Evolutionary conservation across 768 basidiomycete genomes (phyloP).

Genomic region (Lactarius pseudohatsudake): DNA sequence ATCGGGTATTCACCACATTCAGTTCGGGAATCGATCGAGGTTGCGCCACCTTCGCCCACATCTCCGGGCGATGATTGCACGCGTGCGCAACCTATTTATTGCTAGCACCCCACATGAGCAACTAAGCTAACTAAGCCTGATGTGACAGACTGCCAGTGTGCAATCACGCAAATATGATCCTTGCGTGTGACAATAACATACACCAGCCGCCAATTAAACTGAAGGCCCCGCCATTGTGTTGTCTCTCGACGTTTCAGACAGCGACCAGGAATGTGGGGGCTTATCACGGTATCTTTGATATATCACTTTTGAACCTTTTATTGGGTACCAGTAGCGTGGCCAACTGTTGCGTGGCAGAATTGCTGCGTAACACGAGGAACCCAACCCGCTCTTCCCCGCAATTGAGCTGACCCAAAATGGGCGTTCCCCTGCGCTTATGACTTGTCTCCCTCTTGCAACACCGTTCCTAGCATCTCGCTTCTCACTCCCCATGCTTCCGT

Average conservation of each 20-base stretch:
- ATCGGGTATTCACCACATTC: background rate
- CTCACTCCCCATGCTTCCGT: background rate
- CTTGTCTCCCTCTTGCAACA: background rate
- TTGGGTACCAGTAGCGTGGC: background rate
- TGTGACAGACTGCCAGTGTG: background rate
- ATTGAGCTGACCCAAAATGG: background rate
- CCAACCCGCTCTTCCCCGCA: background rate
- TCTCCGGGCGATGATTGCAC: background rate
- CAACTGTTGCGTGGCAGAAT: slow-evolving; percentile 2
- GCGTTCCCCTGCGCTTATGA: background rate
- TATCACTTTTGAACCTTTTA: background rate
- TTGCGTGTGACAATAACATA: slow-evolving; percentile 1
- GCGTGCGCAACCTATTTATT: background rate
- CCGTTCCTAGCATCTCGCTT: background rate
- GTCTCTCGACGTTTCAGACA: slow-evolving; percentile 10
- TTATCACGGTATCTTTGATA: slow-evolving; percentile 5
- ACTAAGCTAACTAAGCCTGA: background rate
- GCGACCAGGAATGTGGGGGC: background rate
- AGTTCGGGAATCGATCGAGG: background rate
- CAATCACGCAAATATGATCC: background rate
- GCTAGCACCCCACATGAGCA: background rate
- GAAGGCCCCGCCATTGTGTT: background rate
- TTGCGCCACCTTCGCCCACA: slow-evolving; percentile 15
- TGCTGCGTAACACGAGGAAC: background rate
- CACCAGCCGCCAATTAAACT: background rate